Conservation (phyloP, 192 early-diverging fungal genomes). For the Coemansia sp. region DNA sequence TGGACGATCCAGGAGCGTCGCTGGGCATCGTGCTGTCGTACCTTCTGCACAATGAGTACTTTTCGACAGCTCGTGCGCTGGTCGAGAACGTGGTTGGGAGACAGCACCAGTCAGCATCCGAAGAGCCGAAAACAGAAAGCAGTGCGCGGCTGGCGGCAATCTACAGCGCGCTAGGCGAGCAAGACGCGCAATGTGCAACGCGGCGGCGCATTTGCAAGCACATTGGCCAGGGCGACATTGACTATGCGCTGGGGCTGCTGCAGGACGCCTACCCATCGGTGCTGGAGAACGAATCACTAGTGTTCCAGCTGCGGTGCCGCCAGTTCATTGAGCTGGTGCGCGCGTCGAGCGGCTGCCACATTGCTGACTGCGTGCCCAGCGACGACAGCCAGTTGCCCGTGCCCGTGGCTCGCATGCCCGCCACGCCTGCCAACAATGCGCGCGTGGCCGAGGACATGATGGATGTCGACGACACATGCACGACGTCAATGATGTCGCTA, state of each 20-base stretch:
- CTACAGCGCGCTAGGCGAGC: slow-evolving; percentile 24
- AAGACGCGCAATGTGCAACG: slow-evolving; percentile 26
- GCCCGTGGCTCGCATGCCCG: slow-evolving; percentile 2
- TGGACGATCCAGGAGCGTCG: slow-evolving; percentile 16
- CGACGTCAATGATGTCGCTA: slow-evolving; percentile 30
- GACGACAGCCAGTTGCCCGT: slow-evolving; percentile 27
- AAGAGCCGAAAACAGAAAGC: background rate
- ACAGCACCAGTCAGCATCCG: background rate
- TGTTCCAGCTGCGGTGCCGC: slow-evolving; percentile 77
- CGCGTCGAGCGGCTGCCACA: slow-evolving; percentile 29
- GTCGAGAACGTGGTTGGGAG: slow-evolving; percentile 42
- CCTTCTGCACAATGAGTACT: slow-evolving; percentile 81
- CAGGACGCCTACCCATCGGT: slow-evolving; percentile 69
- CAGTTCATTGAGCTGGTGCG: slow-evolving; percentile 87
- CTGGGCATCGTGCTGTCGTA: slow-evolving; percentile 71
- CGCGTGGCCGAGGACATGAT: slow-evolving; percentile 33
- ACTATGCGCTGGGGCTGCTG: slow-evolving; percentile 65
- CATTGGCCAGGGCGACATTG: slow-evolving; percentile 74
- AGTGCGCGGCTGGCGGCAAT: slow-evolving; percentile 20
- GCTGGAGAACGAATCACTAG: slow-evolving; percentile 63
- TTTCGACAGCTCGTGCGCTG: slow-evolving; percentile 72
- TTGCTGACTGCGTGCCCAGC: slow-evolving; percentile 33
- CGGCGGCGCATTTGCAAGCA: slow-evolving; percentile 54
- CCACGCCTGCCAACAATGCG: background rate
- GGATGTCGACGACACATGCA: slow-evolving; percentile 54